These are phyloP conservation scores for Moniliophthora roreri DNA, from an alignment of 1,284 basidiomycete species.

Conservation along the genomic window DNA sequence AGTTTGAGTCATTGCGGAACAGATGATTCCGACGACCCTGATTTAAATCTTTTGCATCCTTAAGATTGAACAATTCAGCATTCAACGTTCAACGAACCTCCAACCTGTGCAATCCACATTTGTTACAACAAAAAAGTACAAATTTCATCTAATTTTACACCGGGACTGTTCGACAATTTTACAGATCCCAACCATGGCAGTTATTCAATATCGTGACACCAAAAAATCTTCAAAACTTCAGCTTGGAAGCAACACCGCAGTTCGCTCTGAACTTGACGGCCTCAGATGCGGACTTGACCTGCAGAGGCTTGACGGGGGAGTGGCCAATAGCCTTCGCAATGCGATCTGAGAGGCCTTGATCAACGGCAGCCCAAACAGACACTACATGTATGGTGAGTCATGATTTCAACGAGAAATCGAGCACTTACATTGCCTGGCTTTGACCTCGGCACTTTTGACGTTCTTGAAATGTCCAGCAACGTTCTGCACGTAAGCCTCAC, in stretches of 20 bases:
- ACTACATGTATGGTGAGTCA: conserved; percentile 45
- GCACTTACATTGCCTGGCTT: conserved; percentile 65
- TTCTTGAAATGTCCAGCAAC: conserved; percentile 72
- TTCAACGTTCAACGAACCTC: too few relatives aligned
- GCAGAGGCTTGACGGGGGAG: conserved; percentile 56
- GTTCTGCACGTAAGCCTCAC: conserved; percentile 75
- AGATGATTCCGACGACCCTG: too few relatives aligned
- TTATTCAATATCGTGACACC: too few relatives aligned
- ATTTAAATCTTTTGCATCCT: too few relatives aligned
- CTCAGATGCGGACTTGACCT: conserved; percentile 61
- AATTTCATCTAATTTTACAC: too few relatives aligned
- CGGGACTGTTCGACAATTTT: too few relatives aligned
- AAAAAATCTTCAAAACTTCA: not conserved
- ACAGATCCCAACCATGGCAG: too few relatives aligned
- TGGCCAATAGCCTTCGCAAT: conserved; percentile 74
- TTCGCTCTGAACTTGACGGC: conserved; percentile 51
- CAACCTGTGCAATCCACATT: too few relatives aligned
- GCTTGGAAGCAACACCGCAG: conserved; percentile 31
- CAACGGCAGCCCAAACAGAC: conserved; percentile 78
- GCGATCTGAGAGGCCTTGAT: conserved; percentile 69
- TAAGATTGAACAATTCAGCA: too few relatives aligned
- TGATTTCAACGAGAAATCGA: not conserved
- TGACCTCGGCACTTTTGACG: conserved; percentile 67
- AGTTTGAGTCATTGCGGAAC: too few relatives aligned
- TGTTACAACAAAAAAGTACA: too few relatives aligned